phyloP scores from a whole-genome alignment of 192 early-diverging fungal species.

The Thoreauomyces humboldtii region DNA sequence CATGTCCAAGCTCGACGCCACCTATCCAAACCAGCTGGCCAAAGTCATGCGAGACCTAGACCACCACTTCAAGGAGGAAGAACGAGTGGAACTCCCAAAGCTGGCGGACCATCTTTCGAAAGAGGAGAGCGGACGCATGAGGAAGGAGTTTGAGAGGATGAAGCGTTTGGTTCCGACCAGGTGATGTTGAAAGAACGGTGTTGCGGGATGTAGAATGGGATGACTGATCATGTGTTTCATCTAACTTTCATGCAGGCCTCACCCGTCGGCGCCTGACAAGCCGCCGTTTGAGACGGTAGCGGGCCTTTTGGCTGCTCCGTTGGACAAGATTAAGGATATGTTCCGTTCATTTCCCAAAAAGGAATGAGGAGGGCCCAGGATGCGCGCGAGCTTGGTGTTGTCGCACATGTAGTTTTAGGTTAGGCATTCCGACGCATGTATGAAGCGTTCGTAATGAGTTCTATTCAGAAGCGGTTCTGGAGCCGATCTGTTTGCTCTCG shows the following conservation, averaged over 20 bases:
- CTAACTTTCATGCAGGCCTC: conserved; percentile 6
- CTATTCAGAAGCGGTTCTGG: no score
- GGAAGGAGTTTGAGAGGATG: conserved; percentile 14
- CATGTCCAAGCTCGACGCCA: conserved; percentile 2
- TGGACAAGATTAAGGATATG: conserved; percentile 26
- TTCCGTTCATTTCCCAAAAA: conserved; percentile 13
- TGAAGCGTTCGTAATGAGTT: no score
- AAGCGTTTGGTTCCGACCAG: conserved; percentile 24
- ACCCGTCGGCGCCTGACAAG: conserved; percentile 28
- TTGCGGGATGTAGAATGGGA: no score
- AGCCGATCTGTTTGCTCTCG: no score
- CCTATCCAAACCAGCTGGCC: background rate
- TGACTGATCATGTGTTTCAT: background rate
- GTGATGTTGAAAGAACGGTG: no score
- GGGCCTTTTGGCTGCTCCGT: conserved; percentile 17
- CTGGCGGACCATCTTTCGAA: conserved; percentile 8
- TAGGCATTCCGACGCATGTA: no score
- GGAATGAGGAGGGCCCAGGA: no score
- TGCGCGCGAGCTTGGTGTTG: background rate
- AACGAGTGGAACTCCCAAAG: conserved; percentile 28
- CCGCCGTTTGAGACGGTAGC: conserved; percentile 23
- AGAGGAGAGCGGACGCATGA: background rate
- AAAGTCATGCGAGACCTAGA: conserved; percentile 27
- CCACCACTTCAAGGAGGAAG: conserved; percentile 44
- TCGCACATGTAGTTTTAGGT: no score